Percentiles rank a stretch among this genome's conserved stretches.
These are phyloP conservation scores for Parascedosporium putredinis DNA, from an alignment of 2,329 filamentous ascomycete genomes.

Conservation along the genomic window DNA sequence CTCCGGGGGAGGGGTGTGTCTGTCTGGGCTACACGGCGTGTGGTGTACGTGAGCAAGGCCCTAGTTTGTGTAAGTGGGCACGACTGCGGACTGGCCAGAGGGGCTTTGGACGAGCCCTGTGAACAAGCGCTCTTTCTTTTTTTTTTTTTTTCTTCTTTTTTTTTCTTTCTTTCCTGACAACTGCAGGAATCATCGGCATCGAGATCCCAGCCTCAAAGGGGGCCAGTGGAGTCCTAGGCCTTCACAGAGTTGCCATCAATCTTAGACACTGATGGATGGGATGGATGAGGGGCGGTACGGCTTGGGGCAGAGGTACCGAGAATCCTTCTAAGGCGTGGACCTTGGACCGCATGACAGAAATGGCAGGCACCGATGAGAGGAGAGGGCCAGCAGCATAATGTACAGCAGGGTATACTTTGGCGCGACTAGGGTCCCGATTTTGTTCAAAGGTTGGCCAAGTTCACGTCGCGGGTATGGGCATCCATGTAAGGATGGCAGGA, in stretches of 20 bases:
- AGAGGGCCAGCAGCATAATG: not conserved
- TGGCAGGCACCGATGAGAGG: not conserved
- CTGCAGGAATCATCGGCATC: not conserved
- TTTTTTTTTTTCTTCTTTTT: too few species aligned
- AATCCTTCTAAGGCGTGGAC: not conserved
- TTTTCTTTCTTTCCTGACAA: too few species aligned
- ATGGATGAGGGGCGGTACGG: conserved; percentile 5
- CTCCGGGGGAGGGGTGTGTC: not conserved
- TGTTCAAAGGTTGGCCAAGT: not conserved
- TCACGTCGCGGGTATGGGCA: not conserved
- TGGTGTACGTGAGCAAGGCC: not conserved
- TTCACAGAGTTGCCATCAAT: not conserved
- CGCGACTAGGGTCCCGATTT: not conserved
- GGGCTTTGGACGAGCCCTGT: not conserved
- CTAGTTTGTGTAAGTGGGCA: not conserved
- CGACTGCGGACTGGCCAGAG: not conserved
- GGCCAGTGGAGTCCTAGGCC: not conserved
- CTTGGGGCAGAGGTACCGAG: not conserved
- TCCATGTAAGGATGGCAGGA: not conserved
- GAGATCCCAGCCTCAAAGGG: conserved; percentile 5
- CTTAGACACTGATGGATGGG: not conserved
- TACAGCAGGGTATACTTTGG: not conserved
- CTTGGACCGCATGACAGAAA: conserved; percentile 5
- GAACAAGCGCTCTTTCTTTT: not conserved
- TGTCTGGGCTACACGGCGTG: too few species aligned